phyloP scores from a whole-genome alignment of 805 yeast species.

The Saccharomyces paradoxus region DNA sequence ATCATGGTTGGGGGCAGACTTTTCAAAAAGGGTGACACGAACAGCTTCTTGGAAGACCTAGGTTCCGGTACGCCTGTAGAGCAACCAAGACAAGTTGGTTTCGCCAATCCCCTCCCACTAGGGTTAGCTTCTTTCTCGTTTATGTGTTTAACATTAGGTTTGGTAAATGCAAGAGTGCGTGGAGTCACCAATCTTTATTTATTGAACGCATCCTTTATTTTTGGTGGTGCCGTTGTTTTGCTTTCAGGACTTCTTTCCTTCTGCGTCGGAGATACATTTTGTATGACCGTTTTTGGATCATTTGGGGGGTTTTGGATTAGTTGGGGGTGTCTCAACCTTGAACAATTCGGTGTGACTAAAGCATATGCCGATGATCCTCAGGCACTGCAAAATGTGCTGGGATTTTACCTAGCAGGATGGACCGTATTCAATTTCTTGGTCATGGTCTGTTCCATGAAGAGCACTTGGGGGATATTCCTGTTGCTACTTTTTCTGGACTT shows the following conservation, averaged over 20 bases:
- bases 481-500: slow-evolving; percentile 41
- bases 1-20: too few species aligned
- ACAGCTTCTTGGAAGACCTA: too few species aligned
- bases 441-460: slow-evolving; percentile 42
- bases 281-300: slow-evolving; percentile 39
- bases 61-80: too few species aligned
- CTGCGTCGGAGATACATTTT: slow-evolving; percentile 57
- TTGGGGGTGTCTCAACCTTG: slow-evolving; percentile 48
- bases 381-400: slow-evolving; percentile 40
- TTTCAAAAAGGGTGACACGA: too few species aligned
- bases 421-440: slow-evolving; percentile 47
- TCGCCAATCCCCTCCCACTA: slow-evolving; percentile 32
- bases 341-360: slow-evolving; percentile 43
- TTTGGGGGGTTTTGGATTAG: slow-evolving; percentile 61
- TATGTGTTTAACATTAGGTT: slow-evolving; percentile 43
- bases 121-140: slow-evolving; percentile 54
- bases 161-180: slow-evolving; percentile 49
- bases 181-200: slow-evolving; percentile 37
- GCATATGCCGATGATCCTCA: slow-evolving; percentile 34
- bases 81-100: too few species aligned
- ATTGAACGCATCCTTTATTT: slow-evolving; percentile 45
- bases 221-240: slow-evolving; percentile 55
- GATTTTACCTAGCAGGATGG: slow-evolving; percentile 47
- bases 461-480: slow-evolving; percentile 43
- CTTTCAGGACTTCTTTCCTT: slow-evolving; percentile 62